Evolutionary conservation across 345 rosid species (phyloP).

Genomic region (Acer negundo): DNA sequence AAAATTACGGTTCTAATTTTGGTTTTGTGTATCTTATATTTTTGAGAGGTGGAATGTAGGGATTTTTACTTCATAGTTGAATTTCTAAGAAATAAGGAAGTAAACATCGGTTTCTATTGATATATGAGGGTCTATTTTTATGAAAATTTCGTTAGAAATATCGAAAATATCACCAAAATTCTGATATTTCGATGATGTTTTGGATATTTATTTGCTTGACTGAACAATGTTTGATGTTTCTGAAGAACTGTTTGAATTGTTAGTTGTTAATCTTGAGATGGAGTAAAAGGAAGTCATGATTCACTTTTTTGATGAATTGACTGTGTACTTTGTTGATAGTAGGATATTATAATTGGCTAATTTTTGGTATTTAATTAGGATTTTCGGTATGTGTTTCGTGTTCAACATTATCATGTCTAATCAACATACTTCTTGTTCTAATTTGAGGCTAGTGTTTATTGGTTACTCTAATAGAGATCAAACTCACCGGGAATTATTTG

Average conservation of each 20-base stretch:
- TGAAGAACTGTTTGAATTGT: background rate
- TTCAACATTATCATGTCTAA: background rate
- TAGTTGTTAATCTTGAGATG: background rate
- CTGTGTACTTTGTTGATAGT: background rate
- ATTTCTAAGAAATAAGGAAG: background rate
- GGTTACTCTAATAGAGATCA: background rate
- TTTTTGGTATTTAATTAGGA: background rate
- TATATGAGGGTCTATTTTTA: no score
- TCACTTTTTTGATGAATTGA: background rate
- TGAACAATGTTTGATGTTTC: background rate
- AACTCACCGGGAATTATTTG: background rate
- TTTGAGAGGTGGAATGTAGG: background rate
- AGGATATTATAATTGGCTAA: background rate
- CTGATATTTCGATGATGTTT: no score
- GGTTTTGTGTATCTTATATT: background rate
- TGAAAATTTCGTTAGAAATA: no score
- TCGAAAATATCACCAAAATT: no score
- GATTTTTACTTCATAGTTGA: background rate
- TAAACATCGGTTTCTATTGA: background rate
- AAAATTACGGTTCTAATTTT: background rate
- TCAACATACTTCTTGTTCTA: background rate
- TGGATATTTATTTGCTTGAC: no score
- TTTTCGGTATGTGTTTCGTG: background rate
- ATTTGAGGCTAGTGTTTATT: background rate
- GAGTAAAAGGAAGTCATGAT: background rate